phyloP scores from a whole-genome alignment of 768 basidiomycete genomes.

The Leccinellum albellum region DNA sequence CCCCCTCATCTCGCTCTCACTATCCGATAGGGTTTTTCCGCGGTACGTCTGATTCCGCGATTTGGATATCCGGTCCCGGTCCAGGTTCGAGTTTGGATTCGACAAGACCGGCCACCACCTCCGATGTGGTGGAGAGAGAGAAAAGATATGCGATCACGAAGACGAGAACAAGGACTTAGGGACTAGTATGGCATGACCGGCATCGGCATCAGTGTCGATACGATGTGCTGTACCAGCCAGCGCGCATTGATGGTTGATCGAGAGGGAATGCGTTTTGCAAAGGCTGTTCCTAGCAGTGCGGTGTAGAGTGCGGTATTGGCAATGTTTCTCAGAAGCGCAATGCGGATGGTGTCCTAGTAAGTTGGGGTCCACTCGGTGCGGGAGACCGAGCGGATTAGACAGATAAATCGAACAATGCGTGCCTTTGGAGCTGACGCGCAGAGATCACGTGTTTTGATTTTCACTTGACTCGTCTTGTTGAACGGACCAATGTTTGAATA shows the following conservation, averaged over 20 bases:
- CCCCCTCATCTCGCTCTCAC: background rate
- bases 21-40: constrained; percentile 8
- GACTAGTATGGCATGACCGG: background rate
- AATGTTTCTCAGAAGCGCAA: background rate
- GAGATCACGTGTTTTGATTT: background rate
- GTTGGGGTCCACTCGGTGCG: background rate
- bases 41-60: background rate
- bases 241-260: background rate
- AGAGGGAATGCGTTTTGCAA: background rate
- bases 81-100: too few species aligned
- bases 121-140: constrained; percentile 3
- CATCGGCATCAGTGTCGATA: background rate
- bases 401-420: background rate
- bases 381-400: background rate
- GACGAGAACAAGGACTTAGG: background rate
- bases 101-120: background rate
- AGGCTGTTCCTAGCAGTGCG: background rate
- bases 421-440: background rate
- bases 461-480: background rate
- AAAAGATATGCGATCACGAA: constrained; percentile 12
- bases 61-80: too few species aligned
- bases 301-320: background rate
- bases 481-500: background rate
- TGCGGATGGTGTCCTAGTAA: too few species aligned
- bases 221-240: background rate